phyloP scores from a whole-genome alignment of 2,329 filamentous ascomycete species.

The Neopestalotiopsis rosae region DNA sequence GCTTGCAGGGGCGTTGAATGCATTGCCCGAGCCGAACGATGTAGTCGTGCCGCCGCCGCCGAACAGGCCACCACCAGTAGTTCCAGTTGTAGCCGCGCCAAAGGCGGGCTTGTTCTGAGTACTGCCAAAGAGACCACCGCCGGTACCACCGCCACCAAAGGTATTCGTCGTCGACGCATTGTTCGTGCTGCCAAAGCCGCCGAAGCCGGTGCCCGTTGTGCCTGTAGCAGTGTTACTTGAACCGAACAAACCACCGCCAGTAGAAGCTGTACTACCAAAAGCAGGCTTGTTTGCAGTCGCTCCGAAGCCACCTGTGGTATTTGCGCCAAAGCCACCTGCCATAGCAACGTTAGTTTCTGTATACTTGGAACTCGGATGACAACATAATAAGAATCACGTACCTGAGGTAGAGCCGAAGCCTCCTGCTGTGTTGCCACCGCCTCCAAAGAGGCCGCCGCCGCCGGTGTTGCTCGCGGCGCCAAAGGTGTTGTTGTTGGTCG shows the following conservation, averaged over 20 bases:
- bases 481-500: conserved; percentile 39
- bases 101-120: conserved; percentile 55
- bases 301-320: conserved; percentile 33
- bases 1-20: conserved; percentile 51
- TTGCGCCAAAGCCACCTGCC: conserved; percentile 42
- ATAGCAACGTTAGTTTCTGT: conserved; percentile 25
- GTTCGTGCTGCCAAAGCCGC: conserved; percentile 39
- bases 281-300: conserved; percentile 23
- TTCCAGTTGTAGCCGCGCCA: conserved; percentile 49
- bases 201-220: conserved; percentile 38
- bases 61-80: conserved; percentile 53
- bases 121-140: conserved; percentile 32
- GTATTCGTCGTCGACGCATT: conserved; percentile 43
- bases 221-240: conserved; percentile 26
- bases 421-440: conserved; percentile 35
- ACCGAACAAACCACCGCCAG: conserved; percentile 58
- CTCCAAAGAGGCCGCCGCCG: conserved; percentile 45
- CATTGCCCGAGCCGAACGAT: conserved; percentile 44
- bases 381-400: conserved; percentile 34
- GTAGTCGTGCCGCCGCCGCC: conserved; percentile 33
- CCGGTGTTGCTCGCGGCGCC: conserved; percentile 37
- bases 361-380: not conserved
- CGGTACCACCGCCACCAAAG: conserved; percentile 38
- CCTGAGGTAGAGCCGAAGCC: conserved; percentile 42
- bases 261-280: conserved; percentile 36